Conservation (phyloP, 2,329 filamentous ascomycete genomes). For the Leptodontidium sp. region DNA sequence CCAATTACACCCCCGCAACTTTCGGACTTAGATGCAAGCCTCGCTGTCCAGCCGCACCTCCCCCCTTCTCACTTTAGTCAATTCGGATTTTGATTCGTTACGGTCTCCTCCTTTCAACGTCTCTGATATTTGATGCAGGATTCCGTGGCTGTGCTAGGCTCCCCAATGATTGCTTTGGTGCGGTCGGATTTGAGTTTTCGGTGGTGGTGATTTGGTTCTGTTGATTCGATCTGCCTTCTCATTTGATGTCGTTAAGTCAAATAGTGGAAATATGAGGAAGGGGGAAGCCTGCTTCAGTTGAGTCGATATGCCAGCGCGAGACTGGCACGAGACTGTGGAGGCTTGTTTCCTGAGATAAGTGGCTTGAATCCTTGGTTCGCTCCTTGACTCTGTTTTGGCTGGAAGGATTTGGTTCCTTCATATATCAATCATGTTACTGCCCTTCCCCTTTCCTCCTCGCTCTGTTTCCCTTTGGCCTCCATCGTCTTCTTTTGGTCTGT, state of each 20-base stretch:
- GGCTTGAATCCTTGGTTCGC: background rate
- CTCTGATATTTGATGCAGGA: background rate
- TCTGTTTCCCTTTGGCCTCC: too few species aligned
- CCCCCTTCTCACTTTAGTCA: background rate
- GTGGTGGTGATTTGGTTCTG: background rate
- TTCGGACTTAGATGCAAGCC: conserved; percentile 24
- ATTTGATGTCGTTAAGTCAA: background rate
- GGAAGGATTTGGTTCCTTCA: background rate
- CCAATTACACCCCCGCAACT: conserved; percentile 22
- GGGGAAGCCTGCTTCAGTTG: background rate
- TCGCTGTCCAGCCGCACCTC: conserved; percentile 12
- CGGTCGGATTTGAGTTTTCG: background rate
- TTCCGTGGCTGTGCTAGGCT: conserved; percentile 5
- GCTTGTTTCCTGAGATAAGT: background rate
- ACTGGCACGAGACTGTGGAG: background rate
- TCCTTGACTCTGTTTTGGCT: background rate
- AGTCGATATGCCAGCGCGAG: background rate
- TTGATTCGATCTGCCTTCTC: background rate
- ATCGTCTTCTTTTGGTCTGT: background rate
- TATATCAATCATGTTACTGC: conserved; percentile 7
- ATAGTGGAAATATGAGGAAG: background rate
- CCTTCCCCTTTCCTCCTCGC: background rate
- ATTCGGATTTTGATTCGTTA: background rate
- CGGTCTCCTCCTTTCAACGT: background rate
- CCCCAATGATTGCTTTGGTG: background rate